Evolutionary conservation across 2,329 filamentous ascomycete genomes (phyloP), one percentile per base, ranked within the genome.

Genomic region (Alternaria novae-zelandiae): DNA sequence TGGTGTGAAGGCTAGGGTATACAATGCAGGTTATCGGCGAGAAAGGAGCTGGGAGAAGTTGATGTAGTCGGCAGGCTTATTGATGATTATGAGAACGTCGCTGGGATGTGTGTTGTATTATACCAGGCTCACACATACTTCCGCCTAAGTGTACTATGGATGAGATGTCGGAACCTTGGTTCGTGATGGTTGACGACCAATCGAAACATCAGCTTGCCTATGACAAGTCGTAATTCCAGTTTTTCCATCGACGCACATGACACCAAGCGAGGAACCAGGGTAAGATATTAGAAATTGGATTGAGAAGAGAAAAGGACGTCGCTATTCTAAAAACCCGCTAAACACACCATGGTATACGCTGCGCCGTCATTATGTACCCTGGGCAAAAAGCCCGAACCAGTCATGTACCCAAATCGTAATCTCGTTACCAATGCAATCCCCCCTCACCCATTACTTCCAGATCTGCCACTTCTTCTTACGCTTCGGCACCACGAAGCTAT

Each of bases 391-490:
- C 46, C 51, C 25, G 4, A 44, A 21, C 30, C 30, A 56, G n/a
- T 44, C 26, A 23, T 54, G 17, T 50, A 36, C 28, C 32, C 46
- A 47, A 41, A 43, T 62, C 59, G 47, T 62, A 62, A 62, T 44
- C 25, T 62, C 59, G 26, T 62, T 53, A 58, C n/a, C 28, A 25
- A 54, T 32, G 17, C 43, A 47, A 51, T 28, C 20, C 45, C 32
- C n/a, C 21, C 12, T 20, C 23, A 10, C 32, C 17, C 12, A 47
- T 58, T 50, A 74, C 36, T 67, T 65, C 79, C 78, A 77, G 68
- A 79, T 77, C 76, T 77, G 78, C 78, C 74, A 80, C 69, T 73
- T 77, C 63, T 64, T 74, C 67, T 82, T 82, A 55, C 79, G 82
- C 63, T 78, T 72, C n/a, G 74, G 73, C 28, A 70, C 64, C 36